phyloP scores from a whole-genome alignment of 1,139 yeast species.

The Oligophagozyma castellii region DNA sequence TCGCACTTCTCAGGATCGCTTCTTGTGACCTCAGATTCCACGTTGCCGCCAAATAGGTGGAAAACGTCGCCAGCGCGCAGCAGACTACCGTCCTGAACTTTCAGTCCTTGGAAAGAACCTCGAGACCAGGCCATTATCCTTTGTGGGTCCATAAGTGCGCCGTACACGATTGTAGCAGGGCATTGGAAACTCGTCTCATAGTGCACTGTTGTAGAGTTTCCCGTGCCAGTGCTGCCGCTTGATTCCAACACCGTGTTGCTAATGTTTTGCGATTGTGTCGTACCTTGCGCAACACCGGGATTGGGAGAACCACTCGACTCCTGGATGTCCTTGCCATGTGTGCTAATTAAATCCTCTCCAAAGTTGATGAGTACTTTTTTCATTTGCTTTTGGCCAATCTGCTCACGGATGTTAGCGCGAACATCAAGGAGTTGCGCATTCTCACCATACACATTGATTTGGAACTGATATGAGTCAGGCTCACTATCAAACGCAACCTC shows the following conservation, averaged over 20 bases:
- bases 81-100: conserved; percentile 4
- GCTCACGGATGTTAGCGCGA: conserved; percentile 42
- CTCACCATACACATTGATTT: conserved; percentile 53
- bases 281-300: conserved; percentile 51
- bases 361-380: conserved; percentile 47
- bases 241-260: conserved; percentile 12
- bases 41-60: conserved; percentile 79
- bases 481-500: conserved; percentile 94
- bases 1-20: conserved; percentile 37
- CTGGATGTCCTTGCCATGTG: conserved; percentile 81
- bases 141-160: conserved; percentile 66
- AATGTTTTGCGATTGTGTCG: conserved; percentile 52
- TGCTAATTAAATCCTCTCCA: conserved; percentile 61
- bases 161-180: conserved; percentile 70
- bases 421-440: conserved; percentile 34
- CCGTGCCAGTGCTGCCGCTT: conserved; percentile 7
- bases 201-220: conserved; percentile 64
- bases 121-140: conserved; percentile 36
- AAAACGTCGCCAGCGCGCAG: conserved; percentile 44
- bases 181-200: conserved; percentile 76
- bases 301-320: conserved; percentile 56
- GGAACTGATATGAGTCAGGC: conserved; percentile 72
- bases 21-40: conserved; percentile 40
- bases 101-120: conserved; percentile 4
- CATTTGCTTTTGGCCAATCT: conserved; percentile 50